Base-by-base conservation (phyloP, 176 grass and related monocot species). In the Eleusine coracana region DNA sequence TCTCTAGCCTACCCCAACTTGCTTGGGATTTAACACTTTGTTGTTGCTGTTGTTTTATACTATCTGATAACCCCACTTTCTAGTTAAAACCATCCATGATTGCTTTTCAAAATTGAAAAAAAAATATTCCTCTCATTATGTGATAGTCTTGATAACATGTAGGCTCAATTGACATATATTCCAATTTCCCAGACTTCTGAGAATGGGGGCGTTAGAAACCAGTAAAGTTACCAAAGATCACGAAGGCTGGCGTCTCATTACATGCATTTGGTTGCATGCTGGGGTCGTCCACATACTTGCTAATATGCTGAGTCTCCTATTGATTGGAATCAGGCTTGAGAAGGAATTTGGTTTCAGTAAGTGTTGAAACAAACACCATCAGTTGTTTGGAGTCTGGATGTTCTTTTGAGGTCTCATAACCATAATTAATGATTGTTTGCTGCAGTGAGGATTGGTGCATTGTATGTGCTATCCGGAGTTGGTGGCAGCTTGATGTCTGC, bases 211-310 rank as follows among this genome's bases (percentile, higher is more conserved):
- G 18, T 77, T 99, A 28, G 93, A 88, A 68, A 80, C 82, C 13
- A 82, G 68, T 80, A 96, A 88, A 80, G 80, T 99, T 63, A 91
- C 92, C 74, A 89, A 80, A 71, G 80, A 80, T 20, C 87, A 93
- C 7, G 91, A 99, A 89, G 74, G 89, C 54, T 99, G 91, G 89
- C 92, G 96, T 18, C 91, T 99, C 64, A 63, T 99, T 67, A 88
- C 93, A 31, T 99, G 96, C 83, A 99, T 96, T 54, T 99, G 96
- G 96, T 91, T 99, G 85, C 96, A 99, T 74, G 93, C 89, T 65
- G 96, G 96, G 45, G 89, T 99, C 36, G 45, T 99, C 71, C 96
- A 99, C 84, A 82, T 99, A 80, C 87, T 99, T 25, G 87, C 89
- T 27, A 96, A 99, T 66, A 99, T 99, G 96, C 48, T 96, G 69